phyloP scores from a whole-genome alignment of 495 filamentous ascomycete species.

The Rhypophila decipiens region DNA sequence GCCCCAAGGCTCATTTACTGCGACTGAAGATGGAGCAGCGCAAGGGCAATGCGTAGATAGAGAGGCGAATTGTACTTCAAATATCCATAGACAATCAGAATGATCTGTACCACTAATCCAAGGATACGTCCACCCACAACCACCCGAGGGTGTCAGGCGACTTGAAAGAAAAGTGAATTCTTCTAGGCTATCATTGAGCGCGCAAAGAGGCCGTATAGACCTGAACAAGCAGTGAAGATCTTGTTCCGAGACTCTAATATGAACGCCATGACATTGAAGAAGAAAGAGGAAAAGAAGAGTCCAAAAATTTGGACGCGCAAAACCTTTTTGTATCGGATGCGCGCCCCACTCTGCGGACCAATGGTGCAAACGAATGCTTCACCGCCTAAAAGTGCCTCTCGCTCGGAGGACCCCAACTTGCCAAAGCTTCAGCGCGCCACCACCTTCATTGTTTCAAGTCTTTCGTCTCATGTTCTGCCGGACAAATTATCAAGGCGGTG shows the following conservation, averaged over 20 bases:
- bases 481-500: too few relatives aligned
- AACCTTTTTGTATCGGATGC: conserved; percentile 9
- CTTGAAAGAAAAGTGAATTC: conserved; percentile 57
- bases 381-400: too few relatives aligned
- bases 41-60: too few relatives aligned
- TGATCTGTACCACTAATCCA: conserved; percentile 40
- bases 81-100: conserved; percentile 13
- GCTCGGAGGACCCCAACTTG: too few relatives aligned
- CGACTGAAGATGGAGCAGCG: conserved; percentile 84
- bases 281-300: conserved; percentile 46
- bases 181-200: conserved; percentile 99
- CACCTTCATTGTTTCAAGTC: too few relatives aligned
- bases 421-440: too few relatives aligned
- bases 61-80: too few relatives aligned
- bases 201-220: conserved; percentile 76
- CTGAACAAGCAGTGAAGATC: conserved; percentile 92
- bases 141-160: conserved; percentile 49
- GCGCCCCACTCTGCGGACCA: background rate
- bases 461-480: too few relatives aligned
- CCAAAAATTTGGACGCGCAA: conserved; percentile 14
- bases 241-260: conserved; percentile 99
- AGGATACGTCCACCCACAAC: conserved; percentile 39
- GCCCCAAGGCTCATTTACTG: conserved; percentile 75
- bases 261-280: conserved; percentile 83
- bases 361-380: too few relatives aligned